Percentiles rank a stretch among this genome's conserved stretches.
Conservation (phyloP, 164 flowering plant species). For the Umbellularia californica region DNA sequence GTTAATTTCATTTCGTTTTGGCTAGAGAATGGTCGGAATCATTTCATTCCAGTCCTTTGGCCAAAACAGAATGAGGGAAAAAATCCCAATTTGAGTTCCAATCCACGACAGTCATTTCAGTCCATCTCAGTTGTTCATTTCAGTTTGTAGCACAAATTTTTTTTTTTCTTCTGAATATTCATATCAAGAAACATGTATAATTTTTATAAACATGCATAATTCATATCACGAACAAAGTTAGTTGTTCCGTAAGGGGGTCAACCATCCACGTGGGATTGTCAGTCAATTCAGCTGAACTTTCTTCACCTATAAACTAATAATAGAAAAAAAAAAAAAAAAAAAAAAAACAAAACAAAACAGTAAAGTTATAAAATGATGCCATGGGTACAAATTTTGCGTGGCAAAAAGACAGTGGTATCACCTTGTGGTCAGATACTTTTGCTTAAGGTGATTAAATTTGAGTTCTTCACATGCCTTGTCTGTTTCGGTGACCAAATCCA, state of each 20-base stretch:
- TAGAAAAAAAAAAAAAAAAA: background rate
- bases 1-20: too few species aligned
- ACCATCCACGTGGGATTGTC: conserved; percentile 98
- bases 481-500: conserved; percentile 97
- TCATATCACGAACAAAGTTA: conserved; percentile 96
- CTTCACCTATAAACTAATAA: conserved; percentile 90
- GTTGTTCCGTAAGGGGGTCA: conserved; percentile 97
- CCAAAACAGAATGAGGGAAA: too few species aligned
- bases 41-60: too few species aligned
- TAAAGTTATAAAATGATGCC: background rate
- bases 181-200: too few species aligned
- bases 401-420: conserved; percentile 14
- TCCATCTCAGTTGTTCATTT: too few species aligned
- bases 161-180: too few species aligned
- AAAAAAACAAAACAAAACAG: too few species aligned
- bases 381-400: background rate
- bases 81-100: too few species aligned
- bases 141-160: too few species aligned
- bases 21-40: too few species aligned
- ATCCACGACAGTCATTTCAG: too few species aligned
- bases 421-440: conserved; percentile 72
- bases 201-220: too few species aligned
- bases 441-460: conserved; percentile 68
- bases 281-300: conserved; percentile 90
- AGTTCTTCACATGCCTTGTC: conserved; percentile 96